These are phyloP conservation scores for Penicillium sp. DNA, from an alignment of 2,329 filamentous ascomycete genomes.

Conservation along the genomic window DNA sequence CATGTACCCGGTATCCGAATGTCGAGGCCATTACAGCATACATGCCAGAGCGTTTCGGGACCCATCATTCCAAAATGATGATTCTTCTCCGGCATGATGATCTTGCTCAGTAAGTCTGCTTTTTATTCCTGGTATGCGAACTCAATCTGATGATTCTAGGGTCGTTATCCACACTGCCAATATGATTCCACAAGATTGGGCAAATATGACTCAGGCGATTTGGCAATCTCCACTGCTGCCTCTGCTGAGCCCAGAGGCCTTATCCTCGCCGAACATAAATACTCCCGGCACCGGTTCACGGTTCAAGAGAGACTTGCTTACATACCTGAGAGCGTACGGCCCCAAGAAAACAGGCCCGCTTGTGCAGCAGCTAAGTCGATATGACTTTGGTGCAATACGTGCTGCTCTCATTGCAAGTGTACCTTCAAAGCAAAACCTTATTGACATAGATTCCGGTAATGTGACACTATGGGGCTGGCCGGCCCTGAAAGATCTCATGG, in stretches of 20 bases:
- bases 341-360: slow-evolving; percentile 56
- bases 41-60: slow-evolving; percentile 83
- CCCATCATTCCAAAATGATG: slow-evolving; percentile 86
- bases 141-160: slow-evolving; percentile 26
- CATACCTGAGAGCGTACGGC: slow-evolving; percentile 72
- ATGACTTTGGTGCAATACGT: slow-evolving; percentile 70
- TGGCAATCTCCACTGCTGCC: slow-evolving; percentile 77
- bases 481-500: slow-evolving; percentile 62
- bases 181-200: slow-evolving; percentile 86
- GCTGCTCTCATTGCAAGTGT: slow-evolving; percentile 77
- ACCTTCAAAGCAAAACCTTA: slow-evolving; percentile 64
- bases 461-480: slow-evolving; percentile 75
- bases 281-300: slow-evolving; percentile 62
- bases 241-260: slow-evolving; percentile 24
- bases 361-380: slow-evolving; percentile 56
- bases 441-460: slow-evolving; percentile 42
- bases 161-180: slow-evolving; percentile 87
- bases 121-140: not conserved
- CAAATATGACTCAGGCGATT: slow-evolving; percentile 80
- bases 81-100: slow-evolving; percentile 77
- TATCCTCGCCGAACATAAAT: slow-evolving; percentile 12
- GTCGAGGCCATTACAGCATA: slow-evolving; percentile 71
- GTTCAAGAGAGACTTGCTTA: slow-evolving; percentile 75
- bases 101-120: slow-evolving; percentile 58
- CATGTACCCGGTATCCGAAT: slow-evolving; percentile 64